Evolutionary conservation across 2,329 filamentous ascomycete genomes (phyloP).

Genomic region (Ceratocystiopsis brevicomis): DNA sequence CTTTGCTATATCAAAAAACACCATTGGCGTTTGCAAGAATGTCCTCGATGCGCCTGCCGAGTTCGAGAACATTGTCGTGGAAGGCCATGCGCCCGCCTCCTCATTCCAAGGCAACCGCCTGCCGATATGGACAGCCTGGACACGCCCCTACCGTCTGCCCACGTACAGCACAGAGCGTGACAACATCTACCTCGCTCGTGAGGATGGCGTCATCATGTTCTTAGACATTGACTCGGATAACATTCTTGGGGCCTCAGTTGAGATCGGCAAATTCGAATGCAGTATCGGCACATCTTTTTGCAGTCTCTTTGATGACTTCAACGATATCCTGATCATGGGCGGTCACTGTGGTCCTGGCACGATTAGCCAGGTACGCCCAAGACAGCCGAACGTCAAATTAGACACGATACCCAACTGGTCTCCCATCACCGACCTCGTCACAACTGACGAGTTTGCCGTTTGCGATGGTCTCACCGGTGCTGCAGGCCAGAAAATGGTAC

Average conservation of each 20-base stretch:
- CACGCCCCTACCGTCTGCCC: slow-evolving; percentile 50
- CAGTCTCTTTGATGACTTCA: slow-evolving; percentile 45
- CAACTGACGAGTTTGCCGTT: slow-evolving; percentile 20
- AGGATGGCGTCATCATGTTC: slow-evolving; percentile 66
- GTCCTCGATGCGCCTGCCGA: slow-evolving; percentile 31
- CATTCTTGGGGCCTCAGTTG: slow-evolving; percentile 33
- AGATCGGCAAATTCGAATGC: slow-evolving; percentile 47
- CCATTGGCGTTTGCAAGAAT: slow-evolving; percentile 36
- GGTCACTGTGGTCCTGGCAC: slow-evolving; percentile 64
- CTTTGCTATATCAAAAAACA: slow-evolving; percentile 42
- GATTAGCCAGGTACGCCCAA: slow-evolving; percentile 49
- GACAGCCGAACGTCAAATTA: slow-evolving; percentile 23
- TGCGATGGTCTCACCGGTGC: slow-evolving; percentile 10
- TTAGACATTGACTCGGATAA: slow-evolving; percentile 45
- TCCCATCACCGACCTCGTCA: slow-evolving; percentile 35
- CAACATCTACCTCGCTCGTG: slow-evolving; percentile 67
- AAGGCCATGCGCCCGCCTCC: slow-evolving; percentile 21
- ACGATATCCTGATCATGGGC: slow-evolving; percentile 63
- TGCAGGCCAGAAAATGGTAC: slow-evolving; percentile 1
- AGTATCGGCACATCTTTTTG: slow-evolving; percentile 72
- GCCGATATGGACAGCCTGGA: slow-evolving; percentile 71
- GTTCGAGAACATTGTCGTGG: slow-evolving; percentile 26
- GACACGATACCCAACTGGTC: slow-evolving; percentile 48
- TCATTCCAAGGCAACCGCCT: slow-evolving; percentile 26
- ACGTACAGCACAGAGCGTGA: slow-evolving; percentile 47